phyloP scores from a whole-genome alignment of 306 rosid species.

The Casuarina glauca region DNA sequence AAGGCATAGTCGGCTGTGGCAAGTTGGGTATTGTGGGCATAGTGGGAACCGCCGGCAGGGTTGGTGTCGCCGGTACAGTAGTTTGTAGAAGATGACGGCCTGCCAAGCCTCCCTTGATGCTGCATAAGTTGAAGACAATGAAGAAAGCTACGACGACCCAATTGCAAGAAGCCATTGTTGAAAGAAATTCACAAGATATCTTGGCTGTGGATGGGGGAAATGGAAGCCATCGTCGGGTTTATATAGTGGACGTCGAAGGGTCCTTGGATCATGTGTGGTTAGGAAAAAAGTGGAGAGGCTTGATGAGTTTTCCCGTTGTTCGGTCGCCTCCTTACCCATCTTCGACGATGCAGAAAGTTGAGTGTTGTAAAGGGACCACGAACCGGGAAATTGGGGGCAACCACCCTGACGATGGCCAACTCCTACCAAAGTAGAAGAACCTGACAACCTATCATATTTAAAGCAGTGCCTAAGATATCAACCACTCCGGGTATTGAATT shows the following conservation, averaged over 20 bases:
- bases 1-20: slow-evolving; percentile 5
- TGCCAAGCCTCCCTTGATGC: slow-evolving; percentile 25
- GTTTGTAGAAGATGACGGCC: slow-evolving; percentile 41
- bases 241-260: background rate
- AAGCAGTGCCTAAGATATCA: too few relatives aligned
- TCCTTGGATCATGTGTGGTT: background rate
- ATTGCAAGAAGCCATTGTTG: slow-evolving; percentile 16
- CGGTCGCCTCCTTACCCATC: background rate
- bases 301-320: background rate
- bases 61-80: background rate
- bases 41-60: too few relatives aligned
- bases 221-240: background rate
- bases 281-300: background rate
- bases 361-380: background rate
- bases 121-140: slow-evolving; percentile 22
- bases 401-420: too few relatives aligned
- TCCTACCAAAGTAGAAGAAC: too few relatives aligned
- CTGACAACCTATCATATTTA: too few relatives aligned
- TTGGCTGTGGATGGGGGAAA: background rate
- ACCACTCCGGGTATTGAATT: too few relatives aligned
- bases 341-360: background rate
- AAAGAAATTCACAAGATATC: background rate
- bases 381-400: too few relatives aligned
- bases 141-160: slow-evolving; percentile 19
- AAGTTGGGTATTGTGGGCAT: slow-evolving; percentile 25